Base-by-base conservation (phyloP, 306 rosid species). In the Cyclanthera cordifolia region DNA sequence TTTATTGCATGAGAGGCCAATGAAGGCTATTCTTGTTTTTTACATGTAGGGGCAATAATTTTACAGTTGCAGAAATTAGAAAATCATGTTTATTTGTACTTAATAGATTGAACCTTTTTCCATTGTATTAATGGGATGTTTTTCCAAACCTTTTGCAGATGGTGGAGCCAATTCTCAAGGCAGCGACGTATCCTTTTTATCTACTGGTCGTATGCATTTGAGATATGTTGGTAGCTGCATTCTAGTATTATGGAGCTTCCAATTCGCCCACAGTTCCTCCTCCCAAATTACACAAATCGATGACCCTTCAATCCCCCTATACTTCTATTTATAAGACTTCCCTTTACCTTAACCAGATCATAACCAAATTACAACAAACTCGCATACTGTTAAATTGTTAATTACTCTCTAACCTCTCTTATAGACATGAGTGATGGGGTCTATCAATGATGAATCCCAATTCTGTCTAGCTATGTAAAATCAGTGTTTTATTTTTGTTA, bases 101-200 rank as follows among this genome's bases (percentile, higher is more conserved):
- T 49, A 43, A 16, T 47, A 28, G 43, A 43, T 46, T 25, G 13
- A 39, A 24, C 53, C 45, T n/a, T 49, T 49, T 30, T 21, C 11
- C 27, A 49, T 50, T 32, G 17, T 45, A n/a, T 4, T 48, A 25
- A 30, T 11, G 23, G 30, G 59, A 49, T 68, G 45, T 25, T 47
- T 68, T 48, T 30, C 28, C 48, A 48, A 81, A 78, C 73, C 12
- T 67, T 25, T 25, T 84, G 85, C 95, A 93, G 96, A 93, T 89
- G 91, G 89, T 84, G 80, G 96, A 87, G 78, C 86, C 98, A 71
- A 84, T 93, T 72, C 57, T 93, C 65, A 93, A 84, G 86, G 95
- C 95, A 63, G 96, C 95, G 37, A 68, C 74, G 91, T 93, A 89
- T 93, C 96, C 96, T 84, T 79, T 73, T 50, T 21, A 32, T 60